phyloP scores from a whole-genome alignment of 2,329 filamentous ascomycete species.

The Exophiala spinifera region DNA sequence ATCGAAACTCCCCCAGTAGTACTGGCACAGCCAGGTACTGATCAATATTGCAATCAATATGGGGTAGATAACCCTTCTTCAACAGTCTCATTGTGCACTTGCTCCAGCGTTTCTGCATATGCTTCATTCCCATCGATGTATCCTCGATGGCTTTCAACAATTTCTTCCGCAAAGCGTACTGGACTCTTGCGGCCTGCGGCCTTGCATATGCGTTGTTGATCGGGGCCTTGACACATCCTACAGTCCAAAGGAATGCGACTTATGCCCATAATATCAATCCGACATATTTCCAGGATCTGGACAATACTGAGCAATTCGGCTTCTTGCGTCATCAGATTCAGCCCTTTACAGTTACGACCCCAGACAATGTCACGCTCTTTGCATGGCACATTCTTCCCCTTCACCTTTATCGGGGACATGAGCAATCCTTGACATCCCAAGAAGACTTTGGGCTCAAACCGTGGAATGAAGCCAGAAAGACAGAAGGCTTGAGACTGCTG shows the following conservation, averaged over 20 bases:
- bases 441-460: conserved; percentile 21
- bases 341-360: conserved; percentile 72
- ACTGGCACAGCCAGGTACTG: too few species aligned
- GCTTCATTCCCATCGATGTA: background rate
- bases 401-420: conserved; percentile 69
- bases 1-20: too few species aligned
- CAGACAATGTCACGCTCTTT: conserved; percentile 74
- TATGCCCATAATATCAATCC: conserved; percentile 81
- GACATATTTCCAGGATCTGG: conserved; percentile 62
- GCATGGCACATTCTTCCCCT: conserved; percentile 89
- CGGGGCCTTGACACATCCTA: conserved; percentile 63
- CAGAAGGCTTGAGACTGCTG: conserved; percentile 51
- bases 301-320: conserved; percentile 29
- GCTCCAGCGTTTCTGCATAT: background rate
- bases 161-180: conserved; percentile 51
- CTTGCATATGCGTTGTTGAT: conserved; percentile 66
- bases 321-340: conserved; percentile 64
- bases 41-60: too few species aligned
- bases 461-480: conserved; percentile 45
- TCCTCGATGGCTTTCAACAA: conserved; percentile 13
- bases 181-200: conserved; percentile 57
- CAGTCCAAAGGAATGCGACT: conserved; percentile 75
- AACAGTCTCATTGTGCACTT: background rate
- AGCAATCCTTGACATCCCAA: conserved; percentile 52
- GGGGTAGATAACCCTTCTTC: background rate